phyloP scores from a whole-genome alignment of 768 basidiomycete species.

The Porpolomopsis calyptriformis region DNA sequence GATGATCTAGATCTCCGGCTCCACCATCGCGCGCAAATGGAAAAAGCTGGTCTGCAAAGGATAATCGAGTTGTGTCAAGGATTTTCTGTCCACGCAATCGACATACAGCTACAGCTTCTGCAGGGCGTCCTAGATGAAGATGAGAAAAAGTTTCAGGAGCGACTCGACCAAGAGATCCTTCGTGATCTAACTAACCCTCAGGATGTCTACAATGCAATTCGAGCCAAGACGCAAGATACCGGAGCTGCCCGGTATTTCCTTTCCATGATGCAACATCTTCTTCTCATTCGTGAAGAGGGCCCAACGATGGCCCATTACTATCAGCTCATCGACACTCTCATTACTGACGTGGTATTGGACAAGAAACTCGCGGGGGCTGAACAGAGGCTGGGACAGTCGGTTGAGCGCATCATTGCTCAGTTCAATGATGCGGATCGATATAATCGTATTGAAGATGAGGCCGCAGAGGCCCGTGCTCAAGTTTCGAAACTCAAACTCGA shows the following conservation, averaged over 20 bases:
- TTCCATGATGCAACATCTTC: constrained; percentile 88
- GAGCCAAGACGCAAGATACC: constrained; percentile 64
- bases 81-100: constrained; percentile 55
- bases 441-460: constrained; percentile 70
- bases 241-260: constrained; percentile 78
- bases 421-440: constrained; percentile 85
- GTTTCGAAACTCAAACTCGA: constrained; percentile 62
- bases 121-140: constrained; percentile 61
- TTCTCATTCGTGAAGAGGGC: constrained; percentile 84
- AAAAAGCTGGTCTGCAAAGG: constrained; percentile 67
- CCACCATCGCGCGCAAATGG: constrained; percentile 84
- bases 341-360: constrained; percentile 87
- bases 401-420: constrained; percentile 77
- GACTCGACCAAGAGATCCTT: constrained; percentile 66
- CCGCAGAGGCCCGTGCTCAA: constrained; percentile 52
- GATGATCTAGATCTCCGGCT: constrained; percentile 79
- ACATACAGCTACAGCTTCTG: constrained; percentile 54
- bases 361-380: constrained; percentile 81
- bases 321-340: constrained; percentile 80
- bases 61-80: constrained; percentile 60
- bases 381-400: constrained; percentile 77
- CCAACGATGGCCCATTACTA: constrained; percentile 79
- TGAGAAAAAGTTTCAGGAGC: constrained; percentile 58
- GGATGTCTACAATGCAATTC: constrained; percentile 80
- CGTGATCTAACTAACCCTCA: constrained; percentile 68